Evolutionary conservation across 192 early-diverging fungal genomes (phyloP), one percentile per base, ranked within the genome.

Genomic region (Backusella liffmaniae): DNA sequence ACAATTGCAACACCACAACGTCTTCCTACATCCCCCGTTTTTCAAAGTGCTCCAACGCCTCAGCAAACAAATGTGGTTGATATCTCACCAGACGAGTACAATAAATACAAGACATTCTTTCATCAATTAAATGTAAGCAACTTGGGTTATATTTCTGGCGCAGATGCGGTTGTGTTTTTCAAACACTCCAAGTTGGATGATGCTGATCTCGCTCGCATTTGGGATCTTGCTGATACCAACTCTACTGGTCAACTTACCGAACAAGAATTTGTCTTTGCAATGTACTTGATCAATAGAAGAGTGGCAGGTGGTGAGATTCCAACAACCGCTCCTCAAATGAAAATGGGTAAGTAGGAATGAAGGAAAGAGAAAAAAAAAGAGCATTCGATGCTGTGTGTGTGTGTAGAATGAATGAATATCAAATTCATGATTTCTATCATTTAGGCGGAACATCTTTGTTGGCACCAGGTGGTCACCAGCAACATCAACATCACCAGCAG

Each of bases 201-300:
- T 37, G 37, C 67, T 9, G 82, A 83, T 30, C 46, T 83, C 21
- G 82, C 79, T 29, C 49, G 62, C 37, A 83, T 83, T 5, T 83
- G 82, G 82, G 90, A 92, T 56, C 83, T 96, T 70, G 85, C 91
- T 0, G 91, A 92, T 76, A 89, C 88, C 26, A 86, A 82, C 13
- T 85, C 84, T 44, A 79, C 82, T 37, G 91, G 91, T 1, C 78
- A 81, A 53, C 83, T 94, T 21, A 84, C 75, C 67, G 79, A 82
- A 42, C 89, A 94, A 30, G 90, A 94, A 82, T 96, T 94, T 84
- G 88, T 88, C 0, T 89, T 94, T 4, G 91, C 93, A 21, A 93
- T 96, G 92, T 83, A 92, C 51, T 80, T 94, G 35, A 93, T 94
- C 70, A 87, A 88, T 77, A 84, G 82, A 53, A 86, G 82, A 41